A percentile compares a stretch with the other conserved stretches of the same genome.
These are phyloP conservation scores for Hirschioporus abietinus DNA, from an alignment of 768 basidiomycete genomes.

Conservation along the genomic window DNA sequence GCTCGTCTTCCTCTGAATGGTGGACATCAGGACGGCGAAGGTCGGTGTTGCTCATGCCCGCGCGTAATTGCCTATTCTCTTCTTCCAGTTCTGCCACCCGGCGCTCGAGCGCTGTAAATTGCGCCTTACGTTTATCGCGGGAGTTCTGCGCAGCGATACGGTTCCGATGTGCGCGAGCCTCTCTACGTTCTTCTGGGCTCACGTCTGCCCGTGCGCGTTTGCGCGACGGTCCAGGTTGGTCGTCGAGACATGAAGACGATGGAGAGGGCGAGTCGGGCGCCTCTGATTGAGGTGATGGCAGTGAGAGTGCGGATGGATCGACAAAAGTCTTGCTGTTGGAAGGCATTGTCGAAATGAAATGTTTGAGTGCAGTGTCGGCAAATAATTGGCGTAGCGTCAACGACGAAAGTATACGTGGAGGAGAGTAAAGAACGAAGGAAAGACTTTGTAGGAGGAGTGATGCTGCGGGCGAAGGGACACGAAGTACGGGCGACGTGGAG, in stretches of 20 bases:
- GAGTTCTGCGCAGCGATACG: constrained; percentile 92
- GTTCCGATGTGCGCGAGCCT: constrained; percentile 87
- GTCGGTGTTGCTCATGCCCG: constrained; percentile 34
- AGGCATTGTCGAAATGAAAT: constrained; percentile 3
- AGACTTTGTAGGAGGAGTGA: background rate
- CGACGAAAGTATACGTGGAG: constrained; percentile 1
- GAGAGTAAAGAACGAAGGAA: background rate
- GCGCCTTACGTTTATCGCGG: constrained; percentile 84
- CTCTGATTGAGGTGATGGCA: constrained; percentile 29
- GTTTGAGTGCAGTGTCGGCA: background rate
- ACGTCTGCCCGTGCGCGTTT: constrained; percentile 66
- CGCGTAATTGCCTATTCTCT: constrained; percentile 73
- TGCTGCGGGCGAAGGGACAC: background rate
- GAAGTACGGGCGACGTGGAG: background rate
- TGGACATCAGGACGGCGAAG: constrained; percentile 25
- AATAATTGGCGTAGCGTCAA: background rate
- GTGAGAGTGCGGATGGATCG: constrained; percentile 34
- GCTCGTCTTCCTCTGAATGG: constrained; percentile 28
- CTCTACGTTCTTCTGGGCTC: constrained; percentile 73
- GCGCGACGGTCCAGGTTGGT: constrained; percentile 46
- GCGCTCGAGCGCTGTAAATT: constrained; percentile 63
- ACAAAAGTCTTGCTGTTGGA: constrained; percentile 24
- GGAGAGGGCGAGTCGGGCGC: constrained; percentile 22
- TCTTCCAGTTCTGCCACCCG: constrained; percentile 72
- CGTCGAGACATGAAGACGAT: constrained; percentile 9